These are phyloP conservation scores for Rosa persica DNA, from an alignment of 306 rosid species.

Conservation along the genomic window DNA sequence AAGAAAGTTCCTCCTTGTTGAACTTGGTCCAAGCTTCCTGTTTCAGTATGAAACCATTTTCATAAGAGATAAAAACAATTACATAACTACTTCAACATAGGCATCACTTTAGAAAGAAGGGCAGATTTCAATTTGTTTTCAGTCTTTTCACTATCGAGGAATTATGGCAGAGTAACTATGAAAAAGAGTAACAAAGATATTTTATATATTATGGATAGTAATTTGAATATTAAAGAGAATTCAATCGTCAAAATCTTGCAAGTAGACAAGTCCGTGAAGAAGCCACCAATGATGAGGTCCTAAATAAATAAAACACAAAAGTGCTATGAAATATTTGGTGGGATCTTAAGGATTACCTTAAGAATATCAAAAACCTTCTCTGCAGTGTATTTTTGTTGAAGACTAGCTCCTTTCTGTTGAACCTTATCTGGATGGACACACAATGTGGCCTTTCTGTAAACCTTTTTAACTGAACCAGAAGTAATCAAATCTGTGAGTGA, in stretches of 20 bases:
- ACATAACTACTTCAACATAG: not conserved
- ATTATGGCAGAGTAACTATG: not conserved
- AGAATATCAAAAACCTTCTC: conserved; percentile 95
- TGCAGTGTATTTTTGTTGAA: conserved; percentile 72
- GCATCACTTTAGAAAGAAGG: not conserved
- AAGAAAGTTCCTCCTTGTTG: conserved; percentile 73
- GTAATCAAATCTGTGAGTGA: conserved; percentile 78
- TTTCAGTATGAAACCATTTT: conserved; percentile 25
- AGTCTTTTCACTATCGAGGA: not conserved
- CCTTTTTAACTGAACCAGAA: conserved; percentile 68
- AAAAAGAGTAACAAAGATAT: too few species aligned
- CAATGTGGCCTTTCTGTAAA: conserved; percentile 73
- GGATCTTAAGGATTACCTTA: conserved; percentile 44
- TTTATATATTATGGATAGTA: too few species aligned
- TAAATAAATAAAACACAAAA: not conserved
- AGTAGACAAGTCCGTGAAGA: not conserved
- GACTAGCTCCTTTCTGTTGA: conserved; percentile 84
- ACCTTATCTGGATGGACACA: conserved; percentile 90
- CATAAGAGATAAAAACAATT: not conserved
- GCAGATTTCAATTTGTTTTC: not conserved
- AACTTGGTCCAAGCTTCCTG: conserved; percentile 95
- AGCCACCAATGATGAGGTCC: not conserved
- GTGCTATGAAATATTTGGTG: not conserved
- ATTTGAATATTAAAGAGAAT: not conserved
- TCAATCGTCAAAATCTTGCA: not conserved